phyloP scores from a whole-genome alignment of 805 yeast species.

The Candida germanica region DNA sequence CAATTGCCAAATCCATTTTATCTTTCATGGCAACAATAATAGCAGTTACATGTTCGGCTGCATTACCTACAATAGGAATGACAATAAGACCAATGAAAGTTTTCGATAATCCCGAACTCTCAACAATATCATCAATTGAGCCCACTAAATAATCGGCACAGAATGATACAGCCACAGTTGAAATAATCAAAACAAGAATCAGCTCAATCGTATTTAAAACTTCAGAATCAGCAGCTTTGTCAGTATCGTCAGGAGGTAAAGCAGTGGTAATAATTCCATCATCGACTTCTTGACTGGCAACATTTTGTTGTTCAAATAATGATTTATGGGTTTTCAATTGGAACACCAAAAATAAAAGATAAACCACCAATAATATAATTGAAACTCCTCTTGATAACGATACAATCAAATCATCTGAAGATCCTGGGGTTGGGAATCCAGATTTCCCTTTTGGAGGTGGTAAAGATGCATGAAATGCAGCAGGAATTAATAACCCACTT shows the following conservation, averaged over 20 bases:
- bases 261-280: conserved; percentile 36
- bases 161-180: conserved; percentile 79
- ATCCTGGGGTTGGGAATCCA: conserved; percentile 40
- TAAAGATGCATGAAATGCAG: conserved; percentile 87
- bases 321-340: conserved; percentile 84
- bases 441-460: conserved; percentile 29
- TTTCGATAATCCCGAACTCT: conserved; percentile 79
- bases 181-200: conserved; percentile 50
- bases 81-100: conserved; percentile 92
- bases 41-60: conserved; percentile 98
- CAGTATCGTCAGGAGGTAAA: conserved; percentile 17
- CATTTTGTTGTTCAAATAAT: conserved; percentile 57
- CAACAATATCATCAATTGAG: conserved; percentile 87
- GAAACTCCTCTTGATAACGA: conserved; percentile 84
- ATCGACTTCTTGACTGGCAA: conserved; percentile 21
- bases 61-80: conserved; percentile 96
- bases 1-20: conserved; percentile 96
- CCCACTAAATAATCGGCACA: conserved; percentile 95
- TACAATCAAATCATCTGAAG: conserved; percentile 51
- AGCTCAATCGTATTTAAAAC: conserved; percentile 52
- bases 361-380: conserved; percentile 70
- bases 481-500: conserved; percentile 87
- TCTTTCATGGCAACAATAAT: conserved; percentile 91
- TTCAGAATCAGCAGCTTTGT: conserved; percentile 3
- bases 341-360: conserved; percentile 76